Base-by-base conservation (phyloP, 495 filamentous ascomycete genomes). In the Lasiosphaeriaceae sp. region DNA sequence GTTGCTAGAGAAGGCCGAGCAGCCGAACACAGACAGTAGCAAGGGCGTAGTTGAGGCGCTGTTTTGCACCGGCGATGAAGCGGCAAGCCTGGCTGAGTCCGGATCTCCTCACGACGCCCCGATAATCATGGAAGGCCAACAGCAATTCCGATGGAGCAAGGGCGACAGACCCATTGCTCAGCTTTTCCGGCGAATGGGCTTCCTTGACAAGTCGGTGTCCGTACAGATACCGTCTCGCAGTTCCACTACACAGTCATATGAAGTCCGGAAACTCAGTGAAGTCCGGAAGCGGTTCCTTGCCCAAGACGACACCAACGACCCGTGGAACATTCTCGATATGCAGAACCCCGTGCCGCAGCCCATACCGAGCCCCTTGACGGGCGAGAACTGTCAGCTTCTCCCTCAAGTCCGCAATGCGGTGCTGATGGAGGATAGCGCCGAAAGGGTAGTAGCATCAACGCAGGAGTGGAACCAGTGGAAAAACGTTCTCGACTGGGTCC, bases 391-490 rank as follows among this genome's bases (percentile, higher is more conserved):
- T 31, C 4, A 9, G 26, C 26, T 31, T 31, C 26, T 31, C 9
- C 26, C 9, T 9, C 20, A 31, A 0, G 16, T 58, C 31, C 50
- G 47, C 2, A 49, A 52, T 39, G 31, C n/a, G 1, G 51, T 52
- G 1, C 24, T 62, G 8, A 41, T 34, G 24, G 52, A 16, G 17
- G 26, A 44, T 4, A 52, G 50, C 29, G 58, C 58, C 19, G 46
- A 64, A 52, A 53, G 62, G 23, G 34, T 52, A 5, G 44, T 24
- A 4, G 57, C 52, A 6, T 31, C 54, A 0, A 21, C 4, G 0
- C 2, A 54, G n/a, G 14, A 52, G 8, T 58, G 46, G 58, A 56
- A 55, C 31, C 14, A 51, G 43, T 64, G 58, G 62, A 52, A 43
- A 17, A 35, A 58, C 50, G 49, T 60, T 35, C 11, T 50, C 2